A percentile compares a stretch with the other conserved stretches of the same genome.
Conservation (phyloP, 768 basidiomycete genomes). For the Coprinellus micaceus region DNA sequence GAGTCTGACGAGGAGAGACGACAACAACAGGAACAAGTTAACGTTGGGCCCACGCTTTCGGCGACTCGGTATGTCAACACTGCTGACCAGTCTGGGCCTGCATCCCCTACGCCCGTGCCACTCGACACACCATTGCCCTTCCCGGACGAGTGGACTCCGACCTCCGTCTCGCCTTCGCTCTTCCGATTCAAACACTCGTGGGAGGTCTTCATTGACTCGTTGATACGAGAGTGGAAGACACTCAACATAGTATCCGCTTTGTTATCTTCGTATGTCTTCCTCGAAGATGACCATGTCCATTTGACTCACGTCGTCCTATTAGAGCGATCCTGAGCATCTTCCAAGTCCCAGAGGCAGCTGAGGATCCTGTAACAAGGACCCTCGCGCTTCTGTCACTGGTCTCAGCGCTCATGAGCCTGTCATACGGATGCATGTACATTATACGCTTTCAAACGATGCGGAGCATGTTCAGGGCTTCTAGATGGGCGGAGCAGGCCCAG, state of each 20-base stretch:
- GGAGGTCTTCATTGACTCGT: slow-evolving; percentile 68
- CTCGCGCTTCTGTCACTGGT: slow-evolving; percentile 61
- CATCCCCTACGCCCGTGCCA: slow-evolving; percentile 11
- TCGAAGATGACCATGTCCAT: not conserved
- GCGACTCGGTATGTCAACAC: not conserved
- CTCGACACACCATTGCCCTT: slow-evolving; percentile 36
- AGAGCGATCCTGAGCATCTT: slow-evolving; percentile 72
- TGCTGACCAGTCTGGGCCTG: not conserved
- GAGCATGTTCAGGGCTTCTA: slow-evolving; percentile 65
- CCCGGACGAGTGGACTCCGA: slow-evolving; percentile 51
- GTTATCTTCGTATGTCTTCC: slow-evolving; percentile 36
- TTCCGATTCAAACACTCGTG: slow-evolving; percentile 63
- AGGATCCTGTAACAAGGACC: slow-evolving; percentile 61
- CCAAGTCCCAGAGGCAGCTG: slow-evolving; percentile 49
- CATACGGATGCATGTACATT: slow-evolving; percentile 72
- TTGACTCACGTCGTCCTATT: not conserved
- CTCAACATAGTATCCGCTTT: slow-evolving; percentile 70
- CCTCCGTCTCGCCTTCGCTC: slow-evolving; percentile 59
- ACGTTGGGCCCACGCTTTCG: not conserved
- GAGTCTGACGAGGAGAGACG: not conserved
- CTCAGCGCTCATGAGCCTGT: slow-evolving; percentile 66
- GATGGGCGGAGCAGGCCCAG: slow-evolving; percentile 74
- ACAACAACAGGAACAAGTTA: not conserved
- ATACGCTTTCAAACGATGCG: slow-evolving; percentile 70
- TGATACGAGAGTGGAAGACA: slow-evolving; percentile 75